Conservation (phyloP, 2,329 filamentous ascomycete species). For the Colletotrichum sp. region DNA sequence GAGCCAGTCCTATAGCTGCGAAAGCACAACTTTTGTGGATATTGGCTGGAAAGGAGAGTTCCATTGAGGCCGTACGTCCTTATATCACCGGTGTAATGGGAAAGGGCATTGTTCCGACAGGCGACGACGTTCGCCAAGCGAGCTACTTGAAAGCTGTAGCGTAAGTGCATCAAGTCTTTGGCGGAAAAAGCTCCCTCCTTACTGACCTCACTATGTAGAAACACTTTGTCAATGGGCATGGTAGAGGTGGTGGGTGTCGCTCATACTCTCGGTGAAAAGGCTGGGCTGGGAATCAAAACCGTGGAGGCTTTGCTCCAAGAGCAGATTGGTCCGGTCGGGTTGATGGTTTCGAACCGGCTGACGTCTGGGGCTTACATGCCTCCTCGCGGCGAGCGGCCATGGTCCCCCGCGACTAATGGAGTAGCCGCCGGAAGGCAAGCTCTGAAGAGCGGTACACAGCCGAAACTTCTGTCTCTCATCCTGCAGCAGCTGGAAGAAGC, state of each 20-base stretch:
- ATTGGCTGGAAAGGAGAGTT: background rate
- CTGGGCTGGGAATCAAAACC: background rate
- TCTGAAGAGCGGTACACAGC: background rate
- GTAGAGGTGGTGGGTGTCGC: background rate
- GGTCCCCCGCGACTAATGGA: background rate
- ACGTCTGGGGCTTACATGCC: background rate
- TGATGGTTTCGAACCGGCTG: background rate
- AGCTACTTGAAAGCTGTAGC: background rate
- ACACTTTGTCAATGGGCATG: background rate
- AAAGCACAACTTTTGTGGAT: background rate
- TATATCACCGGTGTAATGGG: background rate
- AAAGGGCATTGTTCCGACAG: background rate
- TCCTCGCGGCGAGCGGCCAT: background rate
- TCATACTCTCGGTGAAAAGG: background rate
- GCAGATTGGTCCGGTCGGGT: background rate
- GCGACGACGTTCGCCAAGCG: background rate
- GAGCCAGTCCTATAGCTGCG: background rate
- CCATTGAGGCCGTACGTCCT: background rate
- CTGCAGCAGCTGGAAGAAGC: background rate
- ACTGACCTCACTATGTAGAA: fast-evolving
- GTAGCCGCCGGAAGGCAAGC: background rate
- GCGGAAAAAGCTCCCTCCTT: background rate
- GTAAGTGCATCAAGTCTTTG: background rate
- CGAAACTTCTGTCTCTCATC: background rate
- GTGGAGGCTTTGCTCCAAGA: background rate